Conservation (phyloP, 805 yeast species). For the Ogataea paradorogensis region DNA sequence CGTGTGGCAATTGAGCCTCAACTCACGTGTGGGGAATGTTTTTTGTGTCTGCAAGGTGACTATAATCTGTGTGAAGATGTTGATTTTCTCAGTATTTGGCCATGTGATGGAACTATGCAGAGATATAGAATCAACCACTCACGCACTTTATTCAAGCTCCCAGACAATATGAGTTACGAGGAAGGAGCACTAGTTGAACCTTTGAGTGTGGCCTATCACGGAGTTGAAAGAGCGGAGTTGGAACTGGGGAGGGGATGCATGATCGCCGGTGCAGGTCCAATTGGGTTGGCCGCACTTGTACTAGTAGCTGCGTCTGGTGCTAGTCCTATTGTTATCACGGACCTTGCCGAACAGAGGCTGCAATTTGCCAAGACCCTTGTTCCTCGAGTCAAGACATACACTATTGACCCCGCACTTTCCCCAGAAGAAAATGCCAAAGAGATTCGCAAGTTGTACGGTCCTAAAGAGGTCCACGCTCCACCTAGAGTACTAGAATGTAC, state of each 20-base stretch:
- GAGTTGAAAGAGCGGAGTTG: constrained; percentile 44
- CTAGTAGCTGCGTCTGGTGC: constrained; percentile 53
- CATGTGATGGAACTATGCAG: constrained; percentile 40
- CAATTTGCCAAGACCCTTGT: constrained; percentile 44
- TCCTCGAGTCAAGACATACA: constrained; percentile 45
- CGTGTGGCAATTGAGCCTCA: constrained; percentile 54
- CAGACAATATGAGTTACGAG: constrained; percentile 43
- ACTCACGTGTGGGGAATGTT: constrained; percentile 45
- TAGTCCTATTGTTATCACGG: constrained; percentile 49
- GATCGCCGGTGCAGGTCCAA: constrained; percentile 59
- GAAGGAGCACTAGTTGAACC: constrained; percentile 59
- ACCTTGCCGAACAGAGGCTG: constrained; percentile 42
- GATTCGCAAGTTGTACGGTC: constrained; percentile 37
- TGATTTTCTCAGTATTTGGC: constrained; percentile 37
- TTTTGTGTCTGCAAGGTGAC: constrained; percentile 38
- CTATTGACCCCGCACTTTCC: constrained; percentile 34
- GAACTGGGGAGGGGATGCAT: constrained; percentile 46
- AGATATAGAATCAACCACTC: constrained; percentile 35
- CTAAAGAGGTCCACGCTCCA: constrained; percentile 37
- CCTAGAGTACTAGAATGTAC: constrained; percentile 51
- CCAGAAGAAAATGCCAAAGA: constrained; percentile 38
- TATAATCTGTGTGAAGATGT: constrained; percentile 40
- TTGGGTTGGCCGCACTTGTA: constrained; percentile 48
- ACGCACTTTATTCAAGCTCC: constrained; percentile 36
- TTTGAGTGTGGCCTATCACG: constrained; percentile 52